These are phyloP conservation scores for Leucosporidium yakuticum DNA, from an alignment of 768 basidiomycete species.

Conservation along the genomic window DNA sequence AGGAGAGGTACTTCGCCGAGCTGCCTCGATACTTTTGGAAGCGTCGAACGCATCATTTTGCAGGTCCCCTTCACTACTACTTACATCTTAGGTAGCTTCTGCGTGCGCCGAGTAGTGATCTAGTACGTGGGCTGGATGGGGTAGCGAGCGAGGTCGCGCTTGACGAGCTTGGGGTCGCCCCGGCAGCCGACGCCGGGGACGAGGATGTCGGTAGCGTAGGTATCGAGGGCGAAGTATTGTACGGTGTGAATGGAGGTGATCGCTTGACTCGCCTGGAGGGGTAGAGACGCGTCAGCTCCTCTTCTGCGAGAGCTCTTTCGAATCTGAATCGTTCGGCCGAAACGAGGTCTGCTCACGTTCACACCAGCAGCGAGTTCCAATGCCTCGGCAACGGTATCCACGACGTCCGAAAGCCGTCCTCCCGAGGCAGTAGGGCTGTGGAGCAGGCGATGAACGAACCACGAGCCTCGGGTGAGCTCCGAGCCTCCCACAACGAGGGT, in stretches of 20 bases:
- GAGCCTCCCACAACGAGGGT: slow-evolving; percentile 28
- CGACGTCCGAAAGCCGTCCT: slow-evolving; percentile 22
- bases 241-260: slow-evolving; percentile 27
- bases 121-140: background rate
- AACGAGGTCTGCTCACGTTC: slow-evolving; percentile 9
- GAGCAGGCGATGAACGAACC: slow-evolving; percentile 32
- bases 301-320: background rate
- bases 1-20: no score
- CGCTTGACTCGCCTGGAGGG: slow-evolving; percentile 14
- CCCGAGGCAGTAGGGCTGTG: slow-evolving; percentile 27
- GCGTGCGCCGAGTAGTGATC: background rate
- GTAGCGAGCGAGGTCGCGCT: background rate
- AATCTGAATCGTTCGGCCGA: no score
- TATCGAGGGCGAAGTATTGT: slow-evolving; percentile 34
- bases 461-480: slow-evolving; percentile 30
- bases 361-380: slow-evolving; percentile 32
- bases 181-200: slow-evolving; percentile 31
- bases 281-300: background rate
- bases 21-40: no score
- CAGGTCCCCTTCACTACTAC: no score
- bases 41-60: no score
- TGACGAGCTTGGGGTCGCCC: slow-evolving; percentile 11
- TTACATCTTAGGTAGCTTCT: no score
- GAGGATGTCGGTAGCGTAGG: slow-evolving; percentile 32
- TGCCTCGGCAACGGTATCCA: slow-evolving; percentile 29